Evolutionary conservation across 768 basidiomycete species (phyloP).

Genomic region (Lentinula guzmanii): DNA sequence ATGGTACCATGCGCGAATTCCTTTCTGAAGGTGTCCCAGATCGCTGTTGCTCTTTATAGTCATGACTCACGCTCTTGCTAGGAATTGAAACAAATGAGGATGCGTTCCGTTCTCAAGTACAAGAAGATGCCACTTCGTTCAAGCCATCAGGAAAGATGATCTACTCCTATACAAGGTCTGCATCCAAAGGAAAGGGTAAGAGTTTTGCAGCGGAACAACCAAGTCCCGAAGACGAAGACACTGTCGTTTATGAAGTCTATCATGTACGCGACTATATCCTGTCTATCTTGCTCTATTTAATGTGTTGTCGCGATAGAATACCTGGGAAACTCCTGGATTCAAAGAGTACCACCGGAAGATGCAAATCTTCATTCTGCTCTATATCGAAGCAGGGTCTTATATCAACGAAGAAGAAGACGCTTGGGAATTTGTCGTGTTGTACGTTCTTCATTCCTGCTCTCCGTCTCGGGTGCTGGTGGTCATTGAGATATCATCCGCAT

Average conservation of each 20-base stretch:
- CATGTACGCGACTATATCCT: slow-evolving; percentile 52
- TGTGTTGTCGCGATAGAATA: slow-evolving; percentile 43
- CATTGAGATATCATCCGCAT: background rate
- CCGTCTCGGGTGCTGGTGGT: background rate
- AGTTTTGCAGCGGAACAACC: slow-evolving; percentile 42
- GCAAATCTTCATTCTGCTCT: slow-evolving; percentile 92
- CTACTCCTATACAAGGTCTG: slow-evolving; percentile 65
- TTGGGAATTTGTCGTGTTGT: slow-evolving; percentile 93
- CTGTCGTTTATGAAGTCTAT: slow-evolving; percentile 83
- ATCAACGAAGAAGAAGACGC: slow-evolving; percentile 89
- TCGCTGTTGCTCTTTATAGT: background rate
- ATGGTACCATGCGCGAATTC: slow-evolving; percentile 66
- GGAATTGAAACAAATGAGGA: slow-evolving; percentile 67
- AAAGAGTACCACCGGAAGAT: slow-evolving; percentile 85
- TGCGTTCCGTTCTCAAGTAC: slow-evolving; percentile 63
- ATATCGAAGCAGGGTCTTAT: slow-evolving; percentile 94
- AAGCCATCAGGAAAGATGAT: slow-evolving; percentile 72
- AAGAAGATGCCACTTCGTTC: slow-evolving; percentile 74
- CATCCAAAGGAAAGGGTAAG: slow-evolving; percentile 39
- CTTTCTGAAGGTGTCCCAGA: slow-evolving; percentile 58
- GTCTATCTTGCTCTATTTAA: background rate
- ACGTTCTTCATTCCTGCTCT: slow-evolving; percentile 23
- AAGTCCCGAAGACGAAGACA: slow-evolving; percentile 49
- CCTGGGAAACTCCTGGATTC: slow-evolving; percentile 84
- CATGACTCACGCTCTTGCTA: slow-evolving; percentile 17